Evolutionary conservation across 148 eudicot species (phyloP).

Genomic region (Linanthus parryae): DNA sequence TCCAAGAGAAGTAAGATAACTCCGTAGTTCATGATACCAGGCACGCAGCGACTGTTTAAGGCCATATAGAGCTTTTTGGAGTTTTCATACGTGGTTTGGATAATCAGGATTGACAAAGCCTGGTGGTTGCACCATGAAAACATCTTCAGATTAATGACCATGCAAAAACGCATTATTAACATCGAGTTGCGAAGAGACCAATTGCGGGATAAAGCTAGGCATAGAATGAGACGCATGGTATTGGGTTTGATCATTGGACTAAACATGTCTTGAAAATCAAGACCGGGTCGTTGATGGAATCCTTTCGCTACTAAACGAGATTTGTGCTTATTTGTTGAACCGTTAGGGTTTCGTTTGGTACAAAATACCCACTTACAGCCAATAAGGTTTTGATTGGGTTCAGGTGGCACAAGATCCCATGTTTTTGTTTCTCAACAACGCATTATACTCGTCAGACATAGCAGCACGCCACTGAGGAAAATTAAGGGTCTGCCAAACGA

Average conservation of each 20-base stretch:
- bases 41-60: too few species aligned
- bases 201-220: background rate
- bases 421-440: background rate
- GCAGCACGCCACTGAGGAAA: background rate
- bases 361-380: background rate
- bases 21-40: too few species aligned
- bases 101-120: background rate
- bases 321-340: background rate
- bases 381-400: background rate
- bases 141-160: background rate
- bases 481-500: background rate
- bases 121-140: too few species aligned
- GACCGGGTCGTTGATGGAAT: background rate
- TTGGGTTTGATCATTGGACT: background rate
- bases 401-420: background rate
- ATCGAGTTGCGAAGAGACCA: background rate
- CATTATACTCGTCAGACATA: background rate
- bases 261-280: background rate
- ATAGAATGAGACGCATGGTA: background rate
- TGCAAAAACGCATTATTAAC: background rate
- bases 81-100: too few species aligned
- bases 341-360: background rate
- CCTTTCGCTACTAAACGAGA: background rate
- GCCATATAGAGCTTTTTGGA: too few species aligned
- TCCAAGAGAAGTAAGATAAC: too few species aligned